phyloP scores from a whole-genome alignment of 805 yeast genomes.

The Komagataella ulmi region DNA sequence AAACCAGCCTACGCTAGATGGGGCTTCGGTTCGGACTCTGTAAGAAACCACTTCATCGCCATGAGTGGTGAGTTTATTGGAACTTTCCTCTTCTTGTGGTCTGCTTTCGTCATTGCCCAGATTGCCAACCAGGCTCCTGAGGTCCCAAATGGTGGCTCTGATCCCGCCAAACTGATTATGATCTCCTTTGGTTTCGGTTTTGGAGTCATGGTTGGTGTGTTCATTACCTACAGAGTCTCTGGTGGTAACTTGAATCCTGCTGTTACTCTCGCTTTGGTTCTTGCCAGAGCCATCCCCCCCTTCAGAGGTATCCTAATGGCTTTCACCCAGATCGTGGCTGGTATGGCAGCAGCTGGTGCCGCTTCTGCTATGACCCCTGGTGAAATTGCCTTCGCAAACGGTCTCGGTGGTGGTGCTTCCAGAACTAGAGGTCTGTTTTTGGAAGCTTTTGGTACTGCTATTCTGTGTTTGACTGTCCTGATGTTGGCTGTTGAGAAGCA shows the following conservation, averaged over 20 bases:
- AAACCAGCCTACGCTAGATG: slow-evolving; percentile 16
- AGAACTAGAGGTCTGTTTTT: slow-evolving; percentile 31
- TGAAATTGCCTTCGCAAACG: slow-evolving; percentile 80
- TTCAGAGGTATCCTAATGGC: slow-evolving; percentile 30
- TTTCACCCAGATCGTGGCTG: slow-evolving; percentile 39
- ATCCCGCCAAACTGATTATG: slow-evolving; percentile 60
- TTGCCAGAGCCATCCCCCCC: slow-evolving; percentile 38
- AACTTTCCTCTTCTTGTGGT: slow-evolving; percentile 73
- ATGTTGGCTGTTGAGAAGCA: slow-evolving; percentile 34
- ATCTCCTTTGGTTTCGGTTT: slow-evolving; percentile 42
- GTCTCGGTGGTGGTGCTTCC: slow-evolving; percentile 34
- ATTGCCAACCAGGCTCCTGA: slow-evolving; percentile 42
- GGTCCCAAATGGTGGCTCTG: slow-evolving; percentile 16
- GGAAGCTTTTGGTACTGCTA: slow-evolving; percentile 30
- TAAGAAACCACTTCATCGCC: slow-evolving; percentile 56
- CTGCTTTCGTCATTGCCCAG: slow-evolving; percentile 74
- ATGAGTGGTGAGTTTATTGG: slow-evolving; percentile 74
- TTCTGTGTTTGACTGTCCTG: slow-evolving; percentile 34
- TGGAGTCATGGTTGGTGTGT: slow-evolving; percentile 38
- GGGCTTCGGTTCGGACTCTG: slow-evolving; percentile 25
- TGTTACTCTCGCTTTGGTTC: slow-evolving; percentile 30
- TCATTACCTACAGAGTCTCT: slow-evolving; percentile 37
- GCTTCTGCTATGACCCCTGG: slow-evolving; percentile 22
- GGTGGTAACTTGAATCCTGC: slow-evolving; percentile 50
- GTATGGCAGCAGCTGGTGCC: slow-evolving; percentile 47